phyloP scores from a whole-genome alignment of 306 rosid genomes.

The Dicorynia guianensis region DNA sequence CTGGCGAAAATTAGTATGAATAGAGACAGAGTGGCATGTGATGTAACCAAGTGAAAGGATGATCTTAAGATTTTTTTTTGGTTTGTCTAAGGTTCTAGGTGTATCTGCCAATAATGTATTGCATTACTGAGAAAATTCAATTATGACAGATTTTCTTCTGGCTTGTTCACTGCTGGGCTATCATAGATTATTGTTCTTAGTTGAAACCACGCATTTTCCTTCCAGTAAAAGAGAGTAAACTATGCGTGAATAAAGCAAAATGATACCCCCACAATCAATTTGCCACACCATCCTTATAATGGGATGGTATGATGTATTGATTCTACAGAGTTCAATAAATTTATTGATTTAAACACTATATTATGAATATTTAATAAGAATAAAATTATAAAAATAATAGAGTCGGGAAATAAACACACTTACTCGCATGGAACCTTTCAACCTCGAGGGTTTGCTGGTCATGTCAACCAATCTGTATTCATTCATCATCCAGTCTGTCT shows the following conservation, averaged over 20 bases:
- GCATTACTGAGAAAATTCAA: too few species aligned
- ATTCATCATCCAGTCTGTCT: slow-evolving; percentile 76
- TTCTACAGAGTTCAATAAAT: too few species aligned
- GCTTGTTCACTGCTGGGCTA: neutral
- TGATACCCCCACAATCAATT: too few species aligned
- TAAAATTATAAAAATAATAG: too few species aligned
- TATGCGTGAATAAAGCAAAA: neutral
- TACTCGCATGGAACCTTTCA: slow-evolving; percentile 77
- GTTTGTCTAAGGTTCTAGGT: neutral
- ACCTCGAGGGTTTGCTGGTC: slow-evolving; percentile 44
- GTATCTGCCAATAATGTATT: neutral
- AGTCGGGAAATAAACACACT: slow-evolving; percentile 35
- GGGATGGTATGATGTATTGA: too few species aligned
- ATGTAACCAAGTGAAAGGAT: neutral
- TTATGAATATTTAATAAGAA: too few species aligned
- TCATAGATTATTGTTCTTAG: neutral
- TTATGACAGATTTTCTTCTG: neutral
- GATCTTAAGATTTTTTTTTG: neutral
- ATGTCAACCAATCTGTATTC: slow-evolving; percentile 63
- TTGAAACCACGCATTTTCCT: neutral
- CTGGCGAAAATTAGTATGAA: neutral
- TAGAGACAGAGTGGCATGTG: neutral
- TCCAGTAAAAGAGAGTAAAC: neutral
- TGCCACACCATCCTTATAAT: too few species aligned
- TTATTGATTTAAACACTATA: too few species aligned